Evolutionary conservation across 2,329 filamentous ascomycete species (phyloP).

Genomic region (Claviceps pusilla): DNA sequence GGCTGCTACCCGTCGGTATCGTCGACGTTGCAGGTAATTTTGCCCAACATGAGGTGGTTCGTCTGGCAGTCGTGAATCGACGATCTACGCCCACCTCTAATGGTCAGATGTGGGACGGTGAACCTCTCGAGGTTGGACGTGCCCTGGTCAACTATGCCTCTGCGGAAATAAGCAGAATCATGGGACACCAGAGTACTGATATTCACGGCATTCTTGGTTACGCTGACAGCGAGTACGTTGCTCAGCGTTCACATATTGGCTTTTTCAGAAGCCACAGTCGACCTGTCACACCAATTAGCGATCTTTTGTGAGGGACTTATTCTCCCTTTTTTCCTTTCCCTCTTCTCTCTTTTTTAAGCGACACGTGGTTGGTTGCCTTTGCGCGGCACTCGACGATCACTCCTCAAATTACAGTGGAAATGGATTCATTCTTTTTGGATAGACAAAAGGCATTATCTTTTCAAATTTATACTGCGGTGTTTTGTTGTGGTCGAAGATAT

Average conservation of each 20-base stretch:
- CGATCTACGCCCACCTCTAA: slow-evolving; percentile 24
- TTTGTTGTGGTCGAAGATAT: too few relatives aligned
- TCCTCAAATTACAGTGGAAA: background rate
- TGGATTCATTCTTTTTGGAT: background rate
- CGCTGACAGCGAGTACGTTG: slow-evolving; percentile 88
- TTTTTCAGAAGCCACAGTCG: slow-evolving; percentile 46
- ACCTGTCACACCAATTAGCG: slow-evolving; percentile 32
- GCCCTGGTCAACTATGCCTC: slow-evolving; percentile 90
- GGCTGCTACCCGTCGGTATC: slow-evolving; percentile 79
- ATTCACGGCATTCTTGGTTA: slow-evolving; percentile 74
- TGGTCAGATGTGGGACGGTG: slow-evolving; percentile 33
- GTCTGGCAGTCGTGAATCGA: slow-evolving; percentile 64
- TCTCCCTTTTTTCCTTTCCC: background rate
- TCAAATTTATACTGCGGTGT: too few relatives aligned
- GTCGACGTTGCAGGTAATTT: slow-evolving; percentile 81
- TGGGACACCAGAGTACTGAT: slow-evolving; percentile 67
- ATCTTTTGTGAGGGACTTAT: slow-evolving; percentile 3
- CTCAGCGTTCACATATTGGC: slow-evolving; percentile 73
- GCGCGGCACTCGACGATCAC: background rate
- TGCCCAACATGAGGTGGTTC: slow-evolving; percentile 81
- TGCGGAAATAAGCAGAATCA: slow-evolving; percentile 67
- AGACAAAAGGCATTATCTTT: background rate
- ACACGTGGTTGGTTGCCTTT: background rate
- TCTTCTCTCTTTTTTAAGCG: background rate
- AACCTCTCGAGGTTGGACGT: slow-evolving; percentile 61